Evolutionary conservation across 805 yeast genomes (phyloP).

Genomic region (Nakazawaea peltata): DNA sequence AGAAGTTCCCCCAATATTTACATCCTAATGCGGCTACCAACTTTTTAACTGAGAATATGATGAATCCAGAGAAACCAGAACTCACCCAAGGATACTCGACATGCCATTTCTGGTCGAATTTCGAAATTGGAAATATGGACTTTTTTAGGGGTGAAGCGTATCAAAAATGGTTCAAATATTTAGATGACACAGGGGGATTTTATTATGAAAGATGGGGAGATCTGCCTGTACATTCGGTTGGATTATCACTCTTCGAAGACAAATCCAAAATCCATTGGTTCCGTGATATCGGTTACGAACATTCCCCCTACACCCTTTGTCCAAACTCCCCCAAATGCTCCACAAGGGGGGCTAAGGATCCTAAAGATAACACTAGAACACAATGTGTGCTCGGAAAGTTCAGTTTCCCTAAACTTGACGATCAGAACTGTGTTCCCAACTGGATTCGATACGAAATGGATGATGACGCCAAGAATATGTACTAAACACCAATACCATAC

Average conservation of each 20-base stretch:
- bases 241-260: slow-evolving; percentile 64
- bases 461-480: slow-evolving; percentile 15
- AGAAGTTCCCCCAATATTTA: slow-evolving; percentile 48
- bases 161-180: slow-evolving; percentile 47
- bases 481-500: slow-evolving; percentile 12
- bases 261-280: slow-evolving; percentile 75
- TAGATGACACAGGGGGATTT: slow-evolving; percentile 71
- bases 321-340: slow-evolving; percentile 50
- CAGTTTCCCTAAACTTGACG: slow-evolving; percentile 3
- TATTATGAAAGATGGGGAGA: slow-evolving; percentile 94
- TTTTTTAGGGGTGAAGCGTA: slow-evolving; percentile 61
- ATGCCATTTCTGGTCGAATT: slow-evolving; percentile 89
- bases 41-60: slow-evolving; percentile 43
- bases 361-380: slow-evolving; percentile 17
- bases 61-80: slow-evolving; percentile 36
- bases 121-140: slow-evolving; percentile 80
- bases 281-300: slow-evolving; percentile 73
- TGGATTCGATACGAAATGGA: slow-evolving; percentile 50
- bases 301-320: slow-evolving; percentile 69
- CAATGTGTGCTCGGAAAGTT: slow-evolving; percentile 27
- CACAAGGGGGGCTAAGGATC: not conserved
- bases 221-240: slow-evolving; percentile 83
- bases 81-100: slow-evolving; percentile 38
- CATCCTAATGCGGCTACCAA: slow-evolving; percentile 45
- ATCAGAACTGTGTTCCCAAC: slow-evolving; percentile 65